Evolutionary conservation across 2,329 filamentous ascomycete genomes (phyloP), one percentile per base, ranked within the genome.

Genomic region (Mycosphaerella sp.): DNA sequence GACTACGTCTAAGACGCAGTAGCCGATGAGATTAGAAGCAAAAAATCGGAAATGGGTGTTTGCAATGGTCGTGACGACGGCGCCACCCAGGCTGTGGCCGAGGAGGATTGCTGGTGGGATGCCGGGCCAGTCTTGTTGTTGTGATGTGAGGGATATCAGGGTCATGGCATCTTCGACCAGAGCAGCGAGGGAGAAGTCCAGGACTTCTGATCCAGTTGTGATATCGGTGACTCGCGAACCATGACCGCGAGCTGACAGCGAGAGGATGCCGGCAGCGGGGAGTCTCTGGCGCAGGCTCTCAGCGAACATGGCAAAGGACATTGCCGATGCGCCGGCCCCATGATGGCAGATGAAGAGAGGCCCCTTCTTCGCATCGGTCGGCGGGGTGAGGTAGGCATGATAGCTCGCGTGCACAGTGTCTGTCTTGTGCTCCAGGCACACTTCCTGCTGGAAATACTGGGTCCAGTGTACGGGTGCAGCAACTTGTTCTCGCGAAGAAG

Each of bases 271-370:
- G 2, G 90, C 87, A 6, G 81, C 76, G 0, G 93, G 88, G 37
- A 95, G 75, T 6, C 81, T 76, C 66, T 85, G 87, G 47, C 84
- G 80, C 55, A 97, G 82, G 66, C 94, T 86, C 40, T 81, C 77
- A 2, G 85, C 82, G 54, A 95, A 82, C 3, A 88, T 77, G 4
- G 90, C 90, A 70, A 97, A 98, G 2, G 89, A 95, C 52, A 97
- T 79, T 6, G 87, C 94, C 0, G 90, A 95, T 3, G 90, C 95
- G 13, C 93, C 93, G 36, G 88, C 93, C 35, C 93, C 93, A 71
- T 98, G 93, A 66, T 98, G 93, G 71, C 87, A 88, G 53, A 97
- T 85, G 69, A 98, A 90, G 4, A 98, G 75, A 0, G 91, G 89
- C 0, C 86, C 87, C 55, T 78, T 82, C 37, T 78, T 78, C 13